Base-by-base conservation (phyloP, 164 flowering plant species). In the Magnolia sinica region DNA sequence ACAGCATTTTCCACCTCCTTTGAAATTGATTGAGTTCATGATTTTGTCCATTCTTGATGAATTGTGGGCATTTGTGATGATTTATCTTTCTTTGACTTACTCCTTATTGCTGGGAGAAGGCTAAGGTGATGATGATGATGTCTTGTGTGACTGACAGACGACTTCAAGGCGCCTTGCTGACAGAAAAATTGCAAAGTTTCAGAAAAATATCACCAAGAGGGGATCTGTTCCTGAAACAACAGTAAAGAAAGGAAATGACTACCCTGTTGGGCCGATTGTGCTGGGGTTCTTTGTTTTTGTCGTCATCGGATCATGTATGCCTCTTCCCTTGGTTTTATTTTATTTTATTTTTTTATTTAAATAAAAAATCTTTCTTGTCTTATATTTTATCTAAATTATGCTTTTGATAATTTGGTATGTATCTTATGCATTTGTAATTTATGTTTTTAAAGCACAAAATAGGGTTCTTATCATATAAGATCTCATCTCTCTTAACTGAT, bases 251-350 rank as follows among this genome's bases (percentile, higher is more conserved):
- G 86, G 86, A 65, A 64, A 67, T 64, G 83, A 78, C 73, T 80
- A 79, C 49, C 82, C 87, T 58, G 87, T 85, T 72, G 87, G 84
- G 51, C 87, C 87, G 23, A 76, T 85, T 64, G 73, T 85, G 72
- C 77, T 85, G 45, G 87, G 87, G 6, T 85, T 85, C 76, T 83
- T 83, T 67, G 81, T 85, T 0, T 85, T 85, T 66, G 87, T 85
- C 20, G 88, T 85, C 85, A 83, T 85, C 61, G 88, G 88, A 72
- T 83, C 88, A 72, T 85, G 86, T 85, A 82, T 31, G 71, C 45
- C 18, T 31, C 27, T 31, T 68, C 71, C 71, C 31, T 16, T 68
- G 73, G 37, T 49, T 19, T 51, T 68, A 58, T 24, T 67, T 55
- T 27, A 0, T 27, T 27, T 27, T 1, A 0, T 1, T 27, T 27